Percentiles rank a stretch among this genome's conserved stretches.
Evolutionary conservation across 1,139 yeast species (phyloP).

Genomic region (Geotrichum histeridarum): DNA sequence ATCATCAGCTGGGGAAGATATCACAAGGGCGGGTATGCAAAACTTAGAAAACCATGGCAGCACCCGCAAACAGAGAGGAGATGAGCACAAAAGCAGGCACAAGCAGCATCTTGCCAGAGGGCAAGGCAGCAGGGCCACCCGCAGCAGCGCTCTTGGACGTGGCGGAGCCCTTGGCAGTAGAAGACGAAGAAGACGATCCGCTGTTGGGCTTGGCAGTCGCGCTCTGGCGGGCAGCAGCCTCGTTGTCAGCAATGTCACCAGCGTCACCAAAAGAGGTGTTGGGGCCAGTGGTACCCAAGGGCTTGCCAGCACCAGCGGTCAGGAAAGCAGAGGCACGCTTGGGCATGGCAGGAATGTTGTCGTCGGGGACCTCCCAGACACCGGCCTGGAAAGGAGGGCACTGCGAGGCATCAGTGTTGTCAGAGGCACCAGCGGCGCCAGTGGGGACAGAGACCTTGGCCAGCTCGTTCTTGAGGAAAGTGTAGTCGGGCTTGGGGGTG

Average conservation of each 20-base stretch:
- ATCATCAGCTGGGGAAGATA: too few species aligned
- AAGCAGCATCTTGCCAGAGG: conserved; percentile 16
- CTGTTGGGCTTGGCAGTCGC: conserved; percentile 7
- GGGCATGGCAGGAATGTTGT: conserved; percentile 72
- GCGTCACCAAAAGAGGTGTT: conserved; percentile 52
- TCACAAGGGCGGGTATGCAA: background rate
- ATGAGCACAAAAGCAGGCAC: conserved; percentile 22
- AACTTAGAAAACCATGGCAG: conserved; percentile 17
- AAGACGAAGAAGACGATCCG: conserved; percentile 17
- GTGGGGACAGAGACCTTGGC: conserved; percentile 52
- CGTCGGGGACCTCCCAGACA: conserved; percentile 52
- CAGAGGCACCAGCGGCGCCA: conserved; percentile 68
- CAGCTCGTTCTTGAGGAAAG: conserved; percentile 50
- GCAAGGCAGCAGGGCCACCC: conserved; percentile 19
- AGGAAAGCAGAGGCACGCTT: conserved; percentile 66
- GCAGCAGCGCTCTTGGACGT: conserved; percentile 23
- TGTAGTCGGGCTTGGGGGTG: conserved; percentile 47
- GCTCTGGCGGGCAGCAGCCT: conserved; percentile 25
- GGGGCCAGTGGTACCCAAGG: conserved; percentile 65
- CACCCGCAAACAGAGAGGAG: conserved; percentile 23
- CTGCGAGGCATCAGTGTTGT: conserved; percentile 43
- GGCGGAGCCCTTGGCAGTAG: conserved; percentile 23
- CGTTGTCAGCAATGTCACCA: conserved; percentile 27
- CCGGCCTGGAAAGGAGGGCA: conserved; percentile 60
- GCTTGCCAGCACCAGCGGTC: conserved; percentile 69